A percentile compares a stretch with the other conserved stretches of the same genome.
These are phyloP conservation scores for Aspergillus sclerotialis DNA, from an alignment of 2,329 filamentous ascomycete genomes.

Conservation along the genomic window DNA sequence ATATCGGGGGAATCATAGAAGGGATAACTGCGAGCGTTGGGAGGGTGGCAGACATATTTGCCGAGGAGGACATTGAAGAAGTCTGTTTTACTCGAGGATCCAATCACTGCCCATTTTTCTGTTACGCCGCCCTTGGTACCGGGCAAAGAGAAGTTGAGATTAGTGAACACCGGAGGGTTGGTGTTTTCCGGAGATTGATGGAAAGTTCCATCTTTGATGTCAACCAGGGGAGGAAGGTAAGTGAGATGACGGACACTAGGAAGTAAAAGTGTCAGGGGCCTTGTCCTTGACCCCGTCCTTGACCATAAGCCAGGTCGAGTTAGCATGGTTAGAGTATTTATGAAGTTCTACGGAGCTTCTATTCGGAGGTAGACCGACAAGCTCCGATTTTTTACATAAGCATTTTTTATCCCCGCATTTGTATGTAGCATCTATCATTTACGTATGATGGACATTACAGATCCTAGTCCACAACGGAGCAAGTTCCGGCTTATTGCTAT, in stretches of 20 bases:
- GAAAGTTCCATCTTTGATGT: constrained; percentile 73
- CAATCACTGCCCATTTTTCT: constrained; percentile 78
- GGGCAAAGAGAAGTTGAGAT: constrained; percentile 63
- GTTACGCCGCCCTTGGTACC: constrained; percentile 34
- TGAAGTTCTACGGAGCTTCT: too few species aligned
- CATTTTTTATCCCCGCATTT: too few species aligned
- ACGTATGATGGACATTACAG: too few species aligned
- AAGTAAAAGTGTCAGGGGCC: not conserved
- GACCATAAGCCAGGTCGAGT: constrained; percentile 16
- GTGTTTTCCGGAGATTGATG: constrained; percentile 53
- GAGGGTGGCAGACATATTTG: constrained; percentile 67
- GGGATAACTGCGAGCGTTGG: constrained; percentile 69
- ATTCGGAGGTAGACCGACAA: too few species aligned
- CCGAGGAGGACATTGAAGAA: constrained; percentile 75
- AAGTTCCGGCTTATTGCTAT: too few species aligned
- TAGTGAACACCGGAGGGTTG: constrained; percentile 68
- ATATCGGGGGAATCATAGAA: constrained; percentile 62
- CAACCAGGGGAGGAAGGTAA: constrained; percentile 51
- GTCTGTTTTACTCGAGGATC: constrained; percentile 72
- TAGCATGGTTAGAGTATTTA: constrained; percentile 20
- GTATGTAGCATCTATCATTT: too few species aligned
- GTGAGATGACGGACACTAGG: constrained; percentile 10
- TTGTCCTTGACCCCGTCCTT: not conserved
- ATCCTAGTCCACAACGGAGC: too few species aligned
- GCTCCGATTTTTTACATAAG: too few species aligned